Base-by-base conservation (phyloP, 345 rosid genomes). In the Rubroshorea leprosula region DNA sequence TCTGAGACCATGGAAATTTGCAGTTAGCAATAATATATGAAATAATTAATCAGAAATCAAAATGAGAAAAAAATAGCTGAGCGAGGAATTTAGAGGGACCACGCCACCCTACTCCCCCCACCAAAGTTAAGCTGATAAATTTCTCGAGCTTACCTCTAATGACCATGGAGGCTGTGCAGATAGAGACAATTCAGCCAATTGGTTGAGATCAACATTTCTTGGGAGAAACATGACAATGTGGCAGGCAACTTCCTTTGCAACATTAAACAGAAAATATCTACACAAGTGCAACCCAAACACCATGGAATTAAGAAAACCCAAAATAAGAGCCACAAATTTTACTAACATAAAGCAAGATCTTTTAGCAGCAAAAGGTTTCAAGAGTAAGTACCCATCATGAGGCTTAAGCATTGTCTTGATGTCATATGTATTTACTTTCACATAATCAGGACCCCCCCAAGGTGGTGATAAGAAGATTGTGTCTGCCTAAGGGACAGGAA, bases 391-490 rank as follows among this genome's bases (percentile, higher is more conserved):
- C 97, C 97, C 99, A 59, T 93, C 86, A 71, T 26, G 79, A 19
- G 96, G 99, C 76, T 76, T 79, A 51, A 93, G 84, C 99, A 89
- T 87, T 26, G 87, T 89, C 75, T 63, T 83, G 57, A 87, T 74
- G 76, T 86, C 71, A 59, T 89, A 93, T 21, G 65, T 76, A 69
- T 69, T 56, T 11, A 67, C 86, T 83, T 78, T 87, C 20, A 74
- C 51, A 64, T 93, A 93, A 64, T 80, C 84, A 69, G 97, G 99
- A 43, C 97, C 97, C 5, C 99, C 99, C 96, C 99, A 89, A 7
- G 99, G 96, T 65, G 97, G 97, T 26, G 99, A 93, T 65, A 93
- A 67, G 76, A 89, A 93, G 53, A 85, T 85, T 0, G 84, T 78
- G 47, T 77, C 87, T 18, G 90, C 94, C 99, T 89, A 79, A 61